Percentiles rank a stretch among this genome's conserved stretches.
Conservation (phyloP, 257 asterid species). For the Salvia hispanica region DNA sequence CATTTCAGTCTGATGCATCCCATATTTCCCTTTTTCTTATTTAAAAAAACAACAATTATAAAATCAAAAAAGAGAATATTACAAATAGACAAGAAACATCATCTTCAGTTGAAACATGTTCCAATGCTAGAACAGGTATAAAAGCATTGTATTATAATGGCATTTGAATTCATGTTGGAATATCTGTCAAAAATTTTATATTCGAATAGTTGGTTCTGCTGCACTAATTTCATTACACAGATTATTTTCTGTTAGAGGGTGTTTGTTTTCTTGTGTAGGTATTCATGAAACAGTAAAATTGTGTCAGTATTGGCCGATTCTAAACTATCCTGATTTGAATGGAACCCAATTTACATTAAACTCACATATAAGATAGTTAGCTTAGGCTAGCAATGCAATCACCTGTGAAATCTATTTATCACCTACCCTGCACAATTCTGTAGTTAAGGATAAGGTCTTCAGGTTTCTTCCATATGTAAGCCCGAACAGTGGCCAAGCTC, state of each 20-base stretch:
- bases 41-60: too few relatives aligned
- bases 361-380: constrained; percentile 1
- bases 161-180: not conserved
- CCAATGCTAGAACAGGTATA: not conserved
- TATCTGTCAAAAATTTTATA: not conserved
- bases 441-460: constrained; percentile 91
- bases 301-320: constrained; percentile 3
- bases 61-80: not conserved
- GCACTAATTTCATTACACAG: not conserved
- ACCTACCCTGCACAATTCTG: constrained; percentile 58
- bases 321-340: not conserved
- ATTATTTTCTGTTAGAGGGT: not conserved
- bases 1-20: too few relatives aligned
- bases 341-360: not conserved
- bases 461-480: constrained; percentile 95
- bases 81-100: not conserved
- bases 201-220: not conserved
- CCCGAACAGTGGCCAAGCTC: constrained; percentile 96
- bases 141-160: not conserved
- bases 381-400: constrained; percentile 22
- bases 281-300: not conserved
- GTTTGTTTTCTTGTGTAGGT: too few relatives aligned
- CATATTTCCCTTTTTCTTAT: too few relatives aligned
- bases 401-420: constrained; percentile 44
- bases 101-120: not conserved